Conservation (phyloP, 2,329 filamentous ascomycete species). For the Fusarium sp. region DNA sequence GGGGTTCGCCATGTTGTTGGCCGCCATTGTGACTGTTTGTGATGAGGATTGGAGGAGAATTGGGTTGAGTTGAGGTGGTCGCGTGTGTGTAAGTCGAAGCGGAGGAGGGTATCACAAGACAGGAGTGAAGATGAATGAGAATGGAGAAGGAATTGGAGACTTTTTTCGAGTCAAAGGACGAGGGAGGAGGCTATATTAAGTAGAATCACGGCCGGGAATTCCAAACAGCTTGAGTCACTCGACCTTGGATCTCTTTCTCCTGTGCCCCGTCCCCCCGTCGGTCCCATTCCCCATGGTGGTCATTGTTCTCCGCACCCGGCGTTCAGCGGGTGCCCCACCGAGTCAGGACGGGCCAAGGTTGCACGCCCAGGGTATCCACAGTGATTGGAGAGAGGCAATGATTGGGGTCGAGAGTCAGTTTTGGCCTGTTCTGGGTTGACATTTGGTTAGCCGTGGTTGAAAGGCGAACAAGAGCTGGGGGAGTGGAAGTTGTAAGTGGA, state of each 20-base stretch:
- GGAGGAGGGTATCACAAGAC: slow-evolving; percentile 13
- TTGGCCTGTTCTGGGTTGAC: not conserved
- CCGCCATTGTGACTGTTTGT: slow-evolving; percentile 59
- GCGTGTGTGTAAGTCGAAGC: slow-evolving; percentile 20
- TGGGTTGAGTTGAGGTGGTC: not conserved
- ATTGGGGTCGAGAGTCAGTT: slow-evolving; percentile 3
- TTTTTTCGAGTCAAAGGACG: slow-evolving; percentile 2
- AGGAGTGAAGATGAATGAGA: slow-evolving; percentile 7
- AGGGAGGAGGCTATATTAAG: slow-evolving; percentile 42
- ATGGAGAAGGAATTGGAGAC: slow-evolving; percentile 4
- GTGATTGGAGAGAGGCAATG: slow-evolving; percentile 12
- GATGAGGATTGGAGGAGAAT: not conserved
- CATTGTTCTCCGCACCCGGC: slow-evolving; percentile 30
- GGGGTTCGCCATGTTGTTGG: slow-evolving; percentile 71
- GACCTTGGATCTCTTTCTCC: slow-evolving; percentile 9
- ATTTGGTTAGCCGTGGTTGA: not conserved
- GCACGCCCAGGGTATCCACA: slow-evolving; percentile 20
- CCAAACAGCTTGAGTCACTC: slow-evolving; percentile 31
- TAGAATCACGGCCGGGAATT: slow-evolving; percentile 39
- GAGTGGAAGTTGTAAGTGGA: slow-evolving; percentile 30
- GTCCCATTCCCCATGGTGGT: slow-evolving; percentile 29
- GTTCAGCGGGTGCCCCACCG: slow-evolving; percentile 3
- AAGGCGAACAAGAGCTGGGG: slow-evolving; percentile 32
- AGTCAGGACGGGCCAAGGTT: not conserved
- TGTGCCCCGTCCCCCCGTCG: slow-evolving; percentile 32